Evolutionary conservation across 2,329 filamentous ascomycete species (phyloP), one percentile per base, ranked within the genome.

Genomic region (Hypoxylon sp.): DNA sequence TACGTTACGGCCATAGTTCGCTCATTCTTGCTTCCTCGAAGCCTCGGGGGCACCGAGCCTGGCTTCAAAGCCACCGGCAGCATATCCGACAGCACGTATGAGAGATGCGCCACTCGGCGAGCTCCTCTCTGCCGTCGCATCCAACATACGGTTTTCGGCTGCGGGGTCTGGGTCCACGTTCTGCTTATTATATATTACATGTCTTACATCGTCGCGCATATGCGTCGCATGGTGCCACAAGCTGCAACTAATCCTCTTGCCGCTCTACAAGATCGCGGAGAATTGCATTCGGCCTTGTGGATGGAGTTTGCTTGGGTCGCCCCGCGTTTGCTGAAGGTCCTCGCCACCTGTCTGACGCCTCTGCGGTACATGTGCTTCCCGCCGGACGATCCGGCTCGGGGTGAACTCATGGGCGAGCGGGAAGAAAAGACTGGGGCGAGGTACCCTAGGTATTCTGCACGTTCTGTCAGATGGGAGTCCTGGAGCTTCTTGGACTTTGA

Each of bases 101-200:
- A 57, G 16, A 42, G 54, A 32, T 22, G 24, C 16, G 32, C 28
- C 5, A 49, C 44, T 18, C 40, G 30, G 16, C n/a, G 54, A 36
- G 28, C 40, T 18, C 54, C 54, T 18, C 32, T 57, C 18, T 8
- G 18, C 28, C 54, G 18, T 28, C 54, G 54, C 11, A 14, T 44
- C 7, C 20, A 49, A 30, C 54, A 57, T 26, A 57, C 46, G 54
- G 22, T 57, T 26, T 18, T 57, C 14, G 54, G 32, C 40, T 57
- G 54, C 28, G 54, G 54, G 9, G 54, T 49, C 40, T 57, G 54
- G 54, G 44, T 49, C 18, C 42, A 49, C 18, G 54, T 46, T 18
- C 11, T 49, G 26, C n/a, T 57, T 12, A 26, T 48, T 9, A 16
- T 40, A 11, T 18, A 24, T 28, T 57, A 48, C 18, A 18, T 52